These are phyloP conservation scores for Plantago ovata DNA, from an alignment of 257 asterid genomes.

Conservation along the genomic window DNA sequence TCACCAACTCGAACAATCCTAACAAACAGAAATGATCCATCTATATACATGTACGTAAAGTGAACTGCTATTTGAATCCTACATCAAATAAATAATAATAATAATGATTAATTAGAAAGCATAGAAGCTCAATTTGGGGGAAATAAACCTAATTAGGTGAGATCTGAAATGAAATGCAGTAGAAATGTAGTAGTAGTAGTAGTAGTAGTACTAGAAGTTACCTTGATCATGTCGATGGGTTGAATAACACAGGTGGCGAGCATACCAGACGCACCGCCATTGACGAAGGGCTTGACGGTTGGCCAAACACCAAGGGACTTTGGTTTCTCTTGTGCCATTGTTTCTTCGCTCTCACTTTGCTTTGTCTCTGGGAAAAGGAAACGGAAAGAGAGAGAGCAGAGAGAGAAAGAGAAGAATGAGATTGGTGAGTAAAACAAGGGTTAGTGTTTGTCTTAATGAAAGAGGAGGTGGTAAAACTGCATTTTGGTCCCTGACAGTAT, in stretches of 20 bases:
- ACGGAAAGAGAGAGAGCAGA: conserved; percentile 1
- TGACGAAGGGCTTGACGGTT: conserved; percentile 80
- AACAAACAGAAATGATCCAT: not conserved
- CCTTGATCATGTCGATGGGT: conserved; percentile 98
- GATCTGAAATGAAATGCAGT: not conserved
- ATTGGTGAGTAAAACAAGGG: conserved; percentile 28
- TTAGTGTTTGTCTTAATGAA: not conserved
- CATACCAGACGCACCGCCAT: conserved; percentile 97
- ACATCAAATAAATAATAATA: too few species aligned
- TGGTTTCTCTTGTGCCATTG: conserved; percentile 70
- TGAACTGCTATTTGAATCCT: too few species aligned
- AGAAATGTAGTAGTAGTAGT: not conserved
- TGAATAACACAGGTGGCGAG: conserved; percentile 95
- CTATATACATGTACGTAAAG: too few species aligned
- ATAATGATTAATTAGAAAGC: not conserved
- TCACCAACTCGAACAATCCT: not conserved
- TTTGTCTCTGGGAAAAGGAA: conserved; percentile 22
- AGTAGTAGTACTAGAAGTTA: conserved; percentile 9
- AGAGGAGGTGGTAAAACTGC: too few species aligned
- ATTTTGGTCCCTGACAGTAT: too few species aligned
- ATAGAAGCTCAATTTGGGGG: not conserved
- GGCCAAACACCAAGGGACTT: conserved; percentile 71
- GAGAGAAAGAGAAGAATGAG: conserved; percentile 18
- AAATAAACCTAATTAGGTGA: not conserved
- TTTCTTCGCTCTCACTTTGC: not conserved